phyloP scores from a whole-genome alignment of 805 yeast species.

The Saccharomycopsis malanga region DNA sequence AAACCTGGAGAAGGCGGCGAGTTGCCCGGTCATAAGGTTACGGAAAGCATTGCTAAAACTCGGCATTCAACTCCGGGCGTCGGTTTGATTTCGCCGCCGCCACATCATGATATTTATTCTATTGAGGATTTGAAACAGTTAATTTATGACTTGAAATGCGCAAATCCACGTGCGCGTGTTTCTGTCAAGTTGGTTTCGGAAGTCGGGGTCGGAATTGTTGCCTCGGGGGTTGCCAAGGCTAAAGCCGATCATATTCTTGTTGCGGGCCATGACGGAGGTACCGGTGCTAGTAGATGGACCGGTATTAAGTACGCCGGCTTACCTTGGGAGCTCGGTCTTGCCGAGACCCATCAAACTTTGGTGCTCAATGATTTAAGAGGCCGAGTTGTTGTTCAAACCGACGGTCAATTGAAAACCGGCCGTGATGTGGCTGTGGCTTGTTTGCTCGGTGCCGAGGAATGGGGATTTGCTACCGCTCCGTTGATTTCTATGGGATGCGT shows the following conservation, averaged over 20 bases:
- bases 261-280: constrained; percentile 99
- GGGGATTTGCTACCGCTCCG: constrained; percentile 97
- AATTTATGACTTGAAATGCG: constrained; percentile 91
- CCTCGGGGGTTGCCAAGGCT: constrained; percentile 98
- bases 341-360: constrained; percentile 96
- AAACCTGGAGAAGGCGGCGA: constrained; percentile 99
- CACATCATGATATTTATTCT: constrained; percentile 97
- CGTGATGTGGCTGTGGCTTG: constrained; percentile 96
- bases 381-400: constrained; percentile 93
- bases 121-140: constrained; percentile 96
- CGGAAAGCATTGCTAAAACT: constrained; percentile 82
- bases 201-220: constrained; percentile 98
- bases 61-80: constrained; percentile 96
- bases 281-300: constrained; percentile 98
- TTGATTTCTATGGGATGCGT: constrained; percentile 96
- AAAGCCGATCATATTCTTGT: constrained; percentile 94
- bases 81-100: constrained; percentile 96
- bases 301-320: constrained; percentile 96
- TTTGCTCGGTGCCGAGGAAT: constrained; percentile 94
- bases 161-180: constrained; percentile 95
- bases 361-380: constrained; percentile 95
- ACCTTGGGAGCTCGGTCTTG: constrained; percentile 98
- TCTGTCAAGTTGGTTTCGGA: constrained; percentile 95
- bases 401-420: constrained; percentile 96
- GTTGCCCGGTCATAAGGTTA: constrained; percentile 89